These are phyloP conservation scores for Linum trigynum DNA, from an alignment of 345 rosid genomes.

Conservation along the genomic window DNA sequence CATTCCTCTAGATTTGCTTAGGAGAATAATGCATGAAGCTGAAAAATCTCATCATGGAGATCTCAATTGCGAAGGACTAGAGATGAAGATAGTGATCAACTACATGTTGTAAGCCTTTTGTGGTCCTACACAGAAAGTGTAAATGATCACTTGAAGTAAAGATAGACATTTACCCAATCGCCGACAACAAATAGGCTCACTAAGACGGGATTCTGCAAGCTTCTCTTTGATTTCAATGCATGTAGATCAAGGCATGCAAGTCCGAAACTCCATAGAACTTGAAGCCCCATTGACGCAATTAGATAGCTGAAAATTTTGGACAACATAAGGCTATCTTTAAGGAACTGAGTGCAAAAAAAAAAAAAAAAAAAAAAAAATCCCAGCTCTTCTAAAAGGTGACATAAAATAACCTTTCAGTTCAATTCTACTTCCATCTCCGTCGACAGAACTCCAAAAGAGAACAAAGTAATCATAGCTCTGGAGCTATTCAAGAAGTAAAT, in stretches of 20 bases:
- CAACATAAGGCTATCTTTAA: not conserved
- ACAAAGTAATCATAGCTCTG: too few species aligned
- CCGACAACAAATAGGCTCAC: constrained; percentile 37
- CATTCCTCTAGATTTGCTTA: too few species aligned
- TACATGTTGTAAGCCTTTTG: too few species aligned
- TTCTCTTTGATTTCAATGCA: constrained; percentile 31
- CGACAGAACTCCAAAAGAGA: too few species aligned
- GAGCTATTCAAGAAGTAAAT: not conserved
- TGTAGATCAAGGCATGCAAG: constrained; percentile 35
- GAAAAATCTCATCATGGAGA: not conserved
- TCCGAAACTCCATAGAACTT: constrained; percentile 36
- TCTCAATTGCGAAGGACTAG: not conserved
- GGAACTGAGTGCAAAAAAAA: not conserved
- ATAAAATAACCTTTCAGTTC: too few species aligned
- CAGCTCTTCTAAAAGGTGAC: not conserved
- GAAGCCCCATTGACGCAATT: constrained; percentile 40
- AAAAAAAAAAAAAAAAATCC: not conserved
- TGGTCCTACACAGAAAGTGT: not conserved
- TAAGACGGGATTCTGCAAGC: constrained; percentile 32
- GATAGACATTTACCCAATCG: constrained; percentile 22
- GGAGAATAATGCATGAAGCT: not conserved
- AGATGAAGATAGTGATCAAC: not conserved
- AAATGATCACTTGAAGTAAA: not conserved
- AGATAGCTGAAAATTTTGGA: constrained; percentile 24
- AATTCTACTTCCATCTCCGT: too few species aligned